A percentile compares a stretch with the other conserved stretches of the same genome.
Conservation (phyloP, 1,284 basidiomycete species). For the Trametes versicolor region DNA sequence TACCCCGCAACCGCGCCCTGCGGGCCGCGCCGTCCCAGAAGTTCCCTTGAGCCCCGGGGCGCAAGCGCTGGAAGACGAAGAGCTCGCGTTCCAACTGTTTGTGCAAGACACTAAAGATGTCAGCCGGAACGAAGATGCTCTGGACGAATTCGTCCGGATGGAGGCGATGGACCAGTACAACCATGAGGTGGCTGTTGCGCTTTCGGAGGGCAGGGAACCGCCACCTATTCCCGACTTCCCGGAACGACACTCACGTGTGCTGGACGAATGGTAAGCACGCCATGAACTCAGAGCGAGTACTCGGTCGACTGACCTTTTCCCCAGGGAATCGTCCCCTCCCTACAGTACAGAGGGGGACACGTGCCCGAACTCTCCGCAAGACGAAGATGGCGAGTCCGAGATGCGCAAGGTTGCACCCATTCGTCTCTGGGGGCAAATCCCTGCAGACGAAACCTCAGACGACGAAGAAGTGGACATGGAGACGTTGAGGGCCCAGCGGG, state of each 20-base stretch:
- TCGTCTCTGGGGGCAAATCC: not conserved
- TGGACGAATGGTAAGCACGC: not conserved
- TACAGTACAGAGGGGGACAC: not conserved
- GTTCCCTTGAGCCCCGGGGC: not conserved
- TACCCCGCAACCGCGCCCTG: too few relatives aligned
- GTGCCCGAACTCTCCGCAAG: not conserved
- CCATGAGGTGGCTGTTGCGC: conserved; percentile 34
- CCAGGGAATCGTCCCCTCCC: not conserved
- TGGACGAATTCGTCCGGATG: conserved; percentile 30
- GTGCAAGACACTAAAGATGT: conserved; percentile 31
- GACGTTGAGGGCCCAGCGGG: not conserved
- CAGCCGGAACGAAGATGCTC: conserved; percentile 9
- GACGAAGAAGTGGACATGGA: conserved; percentile 1
- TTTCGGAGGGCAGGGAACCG: conserved; percentile 31
- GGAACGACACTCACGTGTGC: not conserved
- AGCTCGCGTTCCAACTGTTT: conserved; percentile 35
- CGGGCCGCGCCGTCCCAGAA: not conserved
- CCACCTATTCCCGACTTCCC: conserved; percentile 20
- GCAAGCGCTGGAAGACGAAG: conserved; percentile 26
- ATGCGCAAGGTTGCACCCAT: not conserved
- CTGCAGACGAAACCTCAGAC: not conserved
- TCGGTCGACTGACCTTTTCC: not conserved
- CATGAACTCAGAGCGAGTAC: too few relatives aligned
- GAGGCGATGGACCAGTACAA: conserved; percentile 37
- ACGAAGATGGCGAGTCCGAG: too few relatives aligned